A percentile compares a stretch with the other conserved stretches of the same genome.
Evolutionary conservation across 371 early-diverging fungal genomes (phyloP).

Genomic region (Smittium mucronatum): DNA sequence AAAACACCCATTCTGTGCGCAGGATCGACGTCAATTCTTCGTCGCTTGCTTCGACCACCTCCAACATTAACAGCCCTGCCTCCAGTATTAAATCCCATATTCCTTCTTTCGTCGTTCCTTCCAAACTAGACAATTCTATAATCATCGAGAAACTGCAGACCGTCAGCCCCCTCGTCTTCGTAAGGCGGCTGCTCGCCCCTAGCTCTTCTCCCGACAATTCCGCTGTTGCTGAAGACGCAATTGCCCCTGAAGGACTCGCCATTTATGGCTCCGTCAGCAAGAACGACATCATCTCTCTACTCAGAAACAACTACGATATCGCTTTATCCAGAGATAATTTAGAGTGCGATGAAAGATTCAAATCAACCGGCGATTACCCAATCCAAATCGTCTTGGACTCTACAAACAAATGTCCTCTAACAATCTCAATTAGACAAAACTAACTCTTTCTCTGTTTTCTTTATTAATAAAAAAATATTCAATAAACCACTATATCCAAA

Average conservation of each 20-base stretch:
- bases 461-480: no score
- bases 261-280: constrained; percentile 8
- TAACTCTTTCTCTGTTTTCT: background rate
- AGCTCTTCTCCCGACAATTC: background rate
- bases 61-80: background rate
- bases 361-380: background rate
- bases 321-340: background rate
- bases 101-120: background rate
- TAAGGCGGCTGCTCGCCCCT: background rate
- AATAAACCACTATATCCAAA: no score
- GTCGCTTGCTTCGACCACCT: background rate
- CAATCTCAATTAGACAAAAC: background rate
- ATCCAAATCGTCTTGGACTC: background rate
- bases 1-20: background rate
- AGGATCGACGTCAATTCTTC: no score
- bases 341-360: constrained; percentile 5
- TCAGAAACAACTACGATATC: background rate
- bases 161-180: background rate
- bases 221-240: background rate
- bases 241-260: background rate
- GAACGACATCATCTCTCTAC: background rate
- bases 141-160: background rate
- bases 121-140: background rate
- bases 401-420: background rate
- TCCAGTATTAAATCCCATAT: background rate